Conservation (phyloP, 2,329 filamentous ascomycete genomes). For the Nemania sp. region DNA sequence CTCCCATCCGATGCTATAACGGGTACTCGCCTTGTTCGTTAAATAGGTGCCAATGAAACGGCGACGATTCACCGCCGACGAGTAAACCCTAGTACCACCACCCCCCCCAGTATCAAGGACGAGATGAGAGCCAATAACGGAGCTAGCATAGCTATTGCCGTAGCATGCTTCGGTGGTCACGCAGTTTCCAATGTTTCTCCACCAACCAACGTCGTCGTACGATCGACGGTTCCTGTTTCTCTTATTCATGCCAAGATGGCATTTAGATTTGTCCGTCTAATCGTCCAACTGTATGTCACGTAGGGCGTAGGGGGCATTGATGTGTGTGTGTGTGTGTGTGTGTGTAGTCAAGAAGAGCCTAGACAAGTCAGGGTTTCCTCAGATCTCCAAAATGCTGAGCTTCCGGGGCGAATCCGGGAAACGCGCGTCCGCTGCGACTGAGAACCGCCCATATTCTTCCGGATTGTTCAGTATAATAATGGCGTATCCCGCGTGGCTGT, state of each 20-base stretch:
- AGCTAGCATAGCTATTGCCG: not conserved
- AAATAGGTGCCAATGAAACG: not conserved
- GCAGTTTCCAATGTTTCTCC: conserved; percentile 19
- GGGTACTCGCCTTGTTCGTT: not conserved
- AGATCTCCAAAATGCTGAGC: conserved; percentile 7
- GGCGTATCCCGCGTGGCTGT: not conserved
- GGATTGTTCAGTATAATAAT: not conserved
- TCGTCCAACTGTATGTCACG: not conserved
- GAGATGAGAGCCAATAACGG: no score
- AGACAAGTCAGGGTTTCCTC: conserved; percentile 3
- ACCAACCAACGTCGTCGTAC: conserved; percentile 22
- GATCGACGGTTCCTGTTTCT: not conserved
- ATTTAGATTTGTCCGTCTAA: conserved; percentile 25
- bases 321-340: no score
- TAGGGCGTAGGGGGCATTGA: not conserved
- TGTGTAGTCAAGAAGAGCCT: not conserved
- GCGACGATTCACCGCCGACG: not conserved
- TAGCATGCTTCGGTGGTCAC: not conserved
- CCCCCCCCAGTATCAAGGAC: no score
- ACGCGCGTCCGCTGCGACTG: not conserved
- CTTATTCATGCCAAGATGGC: conserved; percentile 14
- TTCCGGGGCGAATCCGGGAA: conserved; percentile 26
- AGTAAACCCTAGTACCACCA: not conserved
- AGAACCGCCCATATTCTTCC: not conserved
- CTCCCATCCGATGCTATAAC: not conserved